These are phyloP conservation scores for Emericellopsis cladophorae DNA, from an alignment of 2,329 filamentous ascomycete genomes.

Conservation along the genomic window DNA sequence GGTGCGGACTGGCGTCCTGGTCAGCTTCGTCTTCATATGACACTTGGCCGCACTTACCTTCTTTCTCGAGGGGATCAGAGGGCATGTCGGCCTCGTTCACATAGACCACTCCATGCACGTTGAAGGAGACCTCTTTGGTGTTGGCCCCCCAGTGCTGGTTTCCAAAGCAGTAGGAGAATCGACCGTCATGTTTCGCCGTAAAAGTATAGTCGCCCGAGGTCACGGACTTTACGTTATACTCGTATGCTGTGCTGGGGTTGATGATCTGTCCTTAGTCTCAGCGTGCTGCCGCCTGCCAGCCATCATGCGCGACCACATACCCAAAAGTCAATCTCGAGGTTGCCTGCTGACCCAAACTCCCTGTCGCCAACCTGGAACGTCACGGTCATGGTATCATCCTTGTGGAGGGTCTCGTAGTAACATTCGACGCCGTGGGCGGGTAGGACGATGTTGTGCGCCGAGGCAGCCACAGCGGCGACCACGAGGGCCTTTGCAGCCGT, in stretches of 20 bases:
- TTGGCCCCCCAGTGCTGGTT: slow-evolving; percentile 96
- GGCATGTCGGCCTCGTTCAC: slow-evolving; percentile 78
- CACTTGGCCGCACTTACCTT: slow-evolving; percentile 45
- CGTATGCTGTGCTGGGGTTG: slow-evolving; percentile 63
- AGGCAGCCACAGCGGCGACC: slow-evolving; percentile 33
- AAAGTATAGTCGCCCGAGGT: slow-evolving; percentile 93
- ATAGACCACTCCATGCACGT: slow-evolving; percentile 97
- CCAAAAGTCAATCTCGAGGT: slow-evolving; percentile 96
- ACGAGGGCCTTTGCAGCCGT: slow-evolving; percentile 29
- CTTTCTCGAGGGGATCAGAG: slow-evolving; percentile 78
- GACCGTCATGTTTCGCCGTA: slow-evolving; percentile 71
- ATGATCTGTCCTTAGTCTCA: slow-evolving; percentile 46
- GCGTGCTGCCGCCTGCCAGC: neutral
- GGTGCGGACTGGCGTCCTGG: slow-evolving; percentile 48
- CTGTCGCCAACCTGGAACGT: slow-evolving; percentile 96
- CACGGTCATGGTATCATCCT: slow-evolving; percentile 95
- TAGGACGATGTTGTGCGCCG: slow-evolving; percentile 92
- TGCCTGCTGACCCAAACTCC: slow-evolving; percentile 89
- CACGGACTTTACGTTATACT: slow-evolving; percentile 67
- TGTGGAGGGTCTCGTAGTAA: slow-evolving; percentile 88
- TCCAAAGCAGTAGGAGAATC: slow-evolving; percentile 95
- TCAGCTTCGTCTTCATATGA: no score
- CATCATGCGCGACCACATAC: slow-evolving; percentile 36
- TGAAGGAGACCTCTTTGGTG: slow-evolving; percentile 97
- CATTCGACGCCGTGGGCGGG: slow-evolving; percentile 89